These are phyloP conservation scores for Pythium sukuiense DNA, from an alignment of 352 stramenopile species.

Conservation along the genomic window DNA sequence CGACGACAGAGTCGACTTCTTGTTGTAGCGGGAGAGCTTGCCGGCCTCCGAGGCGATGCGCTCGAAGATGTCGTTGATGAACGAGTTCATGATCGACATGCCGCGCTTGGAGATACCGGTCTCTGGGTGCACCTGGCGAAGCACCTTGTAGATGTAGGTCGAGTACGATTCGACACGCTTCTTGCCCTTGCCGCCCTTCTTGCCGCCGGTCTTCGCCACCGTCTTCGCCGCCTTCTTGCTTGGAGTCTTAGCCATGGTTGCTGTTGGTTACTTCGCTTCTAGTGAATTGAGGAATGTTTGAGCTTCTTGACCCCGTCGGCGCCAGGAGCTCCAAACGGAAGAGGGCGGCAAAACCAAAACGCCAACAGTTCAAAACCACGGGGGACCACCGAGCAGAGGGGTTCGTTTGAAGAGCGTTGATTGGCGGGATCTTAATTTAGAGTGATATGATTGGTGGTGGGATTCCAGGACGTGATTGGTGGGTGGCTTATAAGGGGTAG, in stretches of 20 bases:
- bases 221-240: conserved; percentile 93
- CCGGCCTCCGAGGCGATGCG: too few species aligned
- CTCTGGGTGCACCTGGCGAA: conserved; percentile 96
- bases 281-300: conserved; percentile 37
- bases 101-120: conserved; percentile 97
- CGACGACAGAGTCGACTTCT: too few species aligned
- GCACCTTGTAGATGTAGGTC: conserved; percentile 93
- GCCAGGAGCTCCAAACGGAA: background rate
- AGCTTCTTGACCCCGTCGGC: background rate
- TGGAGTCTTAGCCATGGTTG: conserved; percentile 94
- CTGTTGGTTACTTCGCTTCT: conserved; percentile 40
- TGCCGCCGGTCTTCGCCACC: conserved; percentile 59
- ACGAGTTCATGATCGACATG: conserved; percentile 99
- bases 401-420: conserved; percentile 19
- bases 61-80: too few species aligned
- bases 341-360: conserved; percentile 7
- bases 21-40: too few species aligned
- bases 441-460: conserved; percentile 26
- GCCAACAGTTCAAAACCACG: conserved; percentile 10
- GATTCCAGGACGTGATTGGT: conserved; percentile 16
- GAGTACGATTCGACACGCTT: conserved; percentile 90
- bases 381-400: background rate
- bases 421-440: conserved; percentile 29
- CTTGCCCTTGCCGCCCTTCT: conserved; percentile 82
- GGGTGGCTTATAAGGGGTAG: conserved; percentile 22